phyloP scores from a whole-genome alignment of 2,329 filamentous ascomycete species.

The Diaporthe vexans region DNA sequence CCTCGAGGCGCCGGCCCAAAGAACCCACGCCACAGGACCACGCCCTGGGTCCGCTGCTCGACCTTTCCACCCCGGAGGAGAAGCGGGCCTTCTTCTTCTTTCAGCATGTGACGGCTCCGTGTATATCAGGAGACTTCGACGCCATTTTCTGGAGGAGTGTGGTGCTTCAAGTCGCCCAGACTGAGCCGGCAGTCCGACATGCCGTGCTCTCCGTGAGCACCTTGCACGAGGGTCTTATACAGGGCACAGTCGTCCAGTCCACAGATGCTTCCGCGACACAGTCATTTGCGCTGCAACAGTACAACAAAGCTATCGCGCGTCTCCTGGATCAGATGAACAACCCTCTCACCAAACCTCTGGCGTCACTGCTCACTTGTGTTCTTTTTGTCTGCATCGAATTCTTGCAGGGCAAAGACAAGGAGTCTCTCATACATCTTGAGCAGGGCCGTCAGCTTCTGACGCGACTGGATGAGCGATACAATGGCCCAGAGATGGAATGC shows the following conservation, averaged over 20 bases:
- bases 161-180: constrained; percentile 47
- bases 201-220: constrained; percentile 51
- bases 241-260: constrained; percentile 42
- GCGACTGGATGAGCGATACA: constrained; percentile 48
- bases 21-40: constrained; percentile 42
- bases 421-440: constrained; percentile 60
- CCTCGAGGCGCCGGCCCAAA: constrained; percentile 41
- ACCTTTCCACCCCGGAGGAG: constrained; percentile 42
- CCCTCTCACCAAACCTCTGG: constrained; percentile 47
- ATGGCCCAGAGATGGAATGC: constrained; percentile 52
- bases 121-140: constrained; percentile 40
- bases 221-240: constrained; percentile 46
- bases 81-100: constrained; percentile 42
- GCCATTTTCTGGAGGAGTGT: constrained; percentile 50
- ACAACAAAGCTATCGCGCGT: constrained; percentile 63
- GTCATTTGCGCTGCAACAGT: constrained; percentile 59
- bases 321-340: constrained; percentile 55
- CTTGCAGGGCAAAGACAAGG: constrained; percentile 62
- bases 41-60: constrained; percentile 43
- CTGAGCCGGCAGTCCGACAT: constrained; percentile 45
- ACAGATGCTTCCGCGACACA: constrained; percentile 41
- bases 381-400: constrained; percentile 69
- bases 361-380: constrained; percentile 61
- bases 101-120: constrained; percentile 40
- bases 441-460: constrained; percentile 59